A percentile compares a stretch with the other conserved stretches of the same genome.
phyloP scores from a whole-genome alignment of 106 monocot genomes.

The Triglochin maritima region DNA sequence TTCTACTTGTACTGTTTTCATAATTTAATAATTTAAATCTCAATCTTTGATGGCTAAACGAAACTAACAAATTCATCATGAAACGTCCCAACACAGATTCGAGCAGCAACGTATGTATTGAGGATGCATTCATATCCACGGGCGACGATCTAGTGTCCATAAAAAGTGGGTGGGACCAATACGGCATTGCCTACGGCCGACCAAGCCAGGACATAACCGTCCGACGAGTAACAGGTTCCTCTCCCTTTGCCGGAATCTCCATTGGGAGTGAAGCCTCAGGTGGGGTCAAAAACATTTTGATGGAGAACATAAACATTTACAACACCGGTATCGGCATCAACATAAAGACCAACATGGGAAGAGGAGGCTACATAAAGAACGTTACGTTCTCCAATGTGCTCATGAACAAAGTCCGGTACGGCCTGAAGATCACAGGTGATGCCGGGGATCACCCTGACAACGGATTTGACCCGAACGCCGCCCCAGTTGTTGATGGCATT shows the following conservation, averaged over 20 bases:
- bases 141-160: conserved; percentile 25
- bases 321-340: conserved; percentile 18
- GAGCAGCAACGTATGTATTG: conserved; percentile 19
- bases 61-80: neutral
- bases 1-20: neutral
- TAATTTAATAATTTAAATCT: neutral
- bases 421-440: conserved; percentile 19
- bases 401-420: conserved; percentile 9
- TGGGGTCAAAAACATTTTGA: conserved; percentile 13
- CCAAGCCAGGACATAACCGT: conserved; percentile 19
- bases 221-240: conserved; percentile 16
- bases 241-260: conserved; percentile 22
- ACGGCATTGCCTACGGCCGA: conserved; percentile 16
- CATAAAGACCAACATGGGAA: conserved; percentile 20
- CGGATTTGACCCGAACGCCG: conserved; percentile 7
- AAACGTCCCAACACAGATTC: conserved; percentile 13
- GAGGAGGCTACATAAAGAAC: conserved; percentile 26
- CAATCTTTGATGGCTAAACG: neutral
- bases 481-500: conserved; percentile 10
- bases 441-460: conserved; percentile 23
- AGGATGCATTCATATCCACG: conserved; percentile 22
- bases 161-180: conserved; percentile 30
- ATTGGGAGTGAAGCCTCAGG: conserved; percentile 26
- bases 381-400: conserved; percentile 15
- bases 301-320: conserved; percentile 18